phyloP scores from a whole-genome alignment of 306 rosid species.

The Elaeagnus macrophylla region DNA sequence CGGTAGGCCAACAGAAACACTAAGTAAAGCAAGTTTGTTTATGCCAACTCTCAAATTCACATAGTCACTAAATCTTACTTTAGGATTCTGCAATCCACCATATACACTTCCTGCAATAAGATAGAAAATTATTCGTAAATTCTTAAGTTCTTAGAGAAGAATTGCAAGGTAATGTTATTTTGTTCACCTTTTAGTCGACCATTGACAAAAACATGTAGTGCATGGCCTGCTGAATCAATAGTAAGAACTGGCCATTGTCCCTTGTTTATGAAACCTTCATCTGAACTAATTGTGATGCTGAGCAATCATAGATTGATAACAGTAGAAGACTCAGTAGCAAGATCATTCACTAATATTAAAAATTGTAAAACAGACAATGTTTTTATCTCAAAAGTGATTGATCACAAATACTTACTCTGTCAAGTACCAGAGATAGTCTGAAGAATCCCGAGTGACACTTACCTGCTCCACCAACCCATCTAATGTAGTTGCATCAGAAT shows the following conservation, averaged over 20 bases:
- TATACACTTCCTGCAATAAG: conserved; percentile 55
- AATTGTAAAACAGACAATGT: no score
- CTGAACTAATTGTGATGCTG: conserved; percentile 66
- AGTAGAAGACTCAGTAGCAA: conserved; percentile 7
- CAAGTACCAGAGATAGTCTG: conserved; percentile 96
- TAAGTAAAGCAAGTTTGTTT: conserved; percentile 83
- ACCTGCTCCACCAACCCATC: conserved; percentile 68
- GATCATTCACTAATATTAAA: neutral
- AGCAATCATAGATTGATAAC: neutral
- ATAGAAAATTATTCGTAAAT: conserved; percentile 8
- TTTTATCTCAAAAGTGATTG: neutral
- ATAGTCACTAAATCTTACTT: conserved; percentile 47
- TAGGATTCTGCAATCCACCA: conserved; percentile 47
- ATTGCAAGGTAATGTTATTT: conserved; percentile 1
- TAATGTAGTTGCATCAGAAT: conserved; percentile 34
- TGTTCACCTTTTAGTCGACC: conserved; percentile 73
- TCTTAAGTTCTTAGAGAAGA: conserved; percentile 12
- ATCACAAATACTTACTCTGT: conserved; percentile 66
- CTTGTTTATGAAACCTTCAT: conserved; percentile 57
- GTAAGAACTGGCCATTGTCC: conserved; percentile 67
- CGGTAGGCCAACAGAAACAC: conserved; percentile 79
- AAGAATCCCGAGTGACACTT: conserved; percentile 57
- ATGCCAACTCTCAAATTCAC: conserved; percentile 62
- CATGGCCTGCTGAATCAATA: conserved; percentile 83
- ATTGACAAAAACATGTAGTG: conserved; percentile 74